Evolutionary conservation across 768 basidiomycete species (phyloP).

Genomic region (Lactarius sp.): DNA sequence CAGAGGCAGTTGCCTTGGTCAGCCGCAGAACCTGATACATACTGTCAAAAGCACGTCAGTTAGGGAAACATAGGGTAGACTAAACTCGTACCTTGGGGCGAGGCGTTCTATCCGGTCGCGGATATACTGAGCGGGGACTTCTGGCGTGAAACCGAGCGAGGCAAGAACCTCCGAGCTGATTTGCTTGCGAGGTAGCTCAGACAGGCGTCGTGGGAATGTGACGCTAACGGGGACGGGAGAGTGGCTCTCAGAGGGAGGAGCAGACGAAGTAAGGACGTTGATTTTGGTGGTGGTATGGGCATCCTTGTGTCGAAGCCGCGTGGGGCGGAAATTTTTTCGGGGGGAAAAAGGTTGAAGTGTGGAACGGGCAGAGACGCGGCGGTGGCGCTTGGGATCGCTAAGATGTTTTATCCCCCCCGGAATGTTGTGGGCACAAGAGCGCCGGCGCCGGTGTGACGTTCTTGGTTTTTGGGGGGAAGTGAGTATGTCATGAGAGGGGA

Average conservation of each 20-base stretch:
- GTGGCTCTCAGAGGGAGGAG: background rate
- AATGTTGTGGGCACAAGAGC: slow-evolving; percentile 20
- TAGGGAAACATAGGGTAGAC: background rate
- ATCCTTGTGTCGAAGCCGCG: background rate
- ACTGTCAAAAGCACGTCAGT: background rate
- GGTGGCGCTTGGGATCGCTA: slow-evolving; percentile 17
- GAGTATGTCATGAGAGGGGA: background rate
- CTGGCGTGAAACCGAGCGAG: slow-evolving; percentile 9
- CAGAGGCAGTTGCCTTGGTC: slow-evolving; percentile 16
- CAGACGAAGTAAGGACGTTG: background rate
- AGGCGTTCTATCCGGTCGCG: slow-evolving; percentile 14
- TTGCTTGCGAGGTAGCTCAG: slow-evolving; percentile 9
- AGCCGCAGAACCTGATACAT: slow-evolving; percentile 23
- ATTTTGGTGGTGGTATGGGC: background rate
- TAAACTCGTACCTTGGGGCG: slow-evolving; percentile 3
- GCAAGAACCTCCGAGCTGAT: slow-evolving; percentile 14
- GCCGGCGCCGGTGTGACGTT: background rate
- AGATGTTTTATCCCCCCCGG: slow-evolving; percentile 19
- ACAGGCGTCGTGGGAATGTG: slow-evolving; percentile 9
- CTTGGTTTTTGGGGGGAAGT: background rate
- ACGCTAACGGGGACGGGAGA: background rate
- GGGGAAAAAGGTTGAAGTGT: background rate
- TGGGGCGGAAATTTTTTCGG: background rate
- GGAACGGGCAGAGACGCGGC: slow-evolving; percentile 6
- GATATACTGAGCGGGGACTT: slow-evolving; percentile 14